A percentile compares a stretch with the other conserved stretches of the same genome.
Evolutionary conservation across 2,329 filamentous ascomycete species (phyloP).

Genomic region (Talaromyces sp.): DNA sequence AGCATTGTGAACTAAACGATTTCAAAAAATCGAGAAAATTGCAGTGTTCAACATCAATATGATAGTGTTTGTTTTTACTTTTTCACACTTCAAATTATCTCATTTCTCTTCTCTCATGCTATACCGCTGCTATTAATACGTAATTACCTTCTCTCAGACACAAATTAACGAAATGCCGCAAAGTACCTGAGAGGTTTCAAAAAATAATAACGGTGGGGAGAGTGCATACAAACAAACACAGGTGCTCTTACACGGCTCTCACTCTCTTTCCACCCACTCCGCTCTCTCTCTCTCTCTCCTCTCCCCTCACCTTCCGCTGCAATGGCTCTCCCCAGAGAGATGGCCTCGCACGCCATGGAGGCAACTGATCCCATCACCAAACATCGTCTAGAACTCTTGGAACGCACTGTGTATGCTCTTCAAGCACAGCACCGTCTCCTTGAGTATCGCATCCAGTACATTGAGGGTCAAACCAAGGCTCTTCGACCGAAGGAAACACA

Average conservation of each 20-base stretch:
- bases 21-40: neutral
- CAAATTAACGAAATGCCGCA: neutral
- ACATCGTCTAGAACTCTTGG: slow-evolving; percentile 8
- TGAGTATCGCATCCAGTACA: slow-evolving; percentile 8
- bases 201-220: neutral
- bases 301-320: neutral
- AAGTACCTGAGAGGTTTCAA: neutral
- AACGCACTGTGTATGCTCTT: slow-evolving; percentile 7
- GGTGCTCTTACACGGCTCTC: neutral
- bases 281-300: neutral
- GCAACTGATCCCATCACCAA: neutral
- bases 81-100: neutral
- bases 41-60: neutral
- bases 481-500: neutral
- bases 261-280: neutral
- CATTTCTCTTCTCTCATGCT: no score
- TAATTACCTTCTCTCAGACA: neutral
- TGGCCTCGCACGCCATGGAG: slow-evolving; percentile 1
- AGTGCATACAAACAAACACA: neutral
- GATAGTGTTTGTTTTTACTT: neutral
- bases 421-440: slow-evolving; percentile 11
- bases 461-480: slow-evolving; percentile 3
- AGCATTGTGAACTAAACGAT: neutral
- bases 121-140: neutral
- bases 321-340: slow-evolving; percentile 1